These are phyloP conservation scores for Cladosporium oxysporum DNA, from an alignment of 2,329 filamentous ascomycete species.

Conservation along the genomic window DNA sequence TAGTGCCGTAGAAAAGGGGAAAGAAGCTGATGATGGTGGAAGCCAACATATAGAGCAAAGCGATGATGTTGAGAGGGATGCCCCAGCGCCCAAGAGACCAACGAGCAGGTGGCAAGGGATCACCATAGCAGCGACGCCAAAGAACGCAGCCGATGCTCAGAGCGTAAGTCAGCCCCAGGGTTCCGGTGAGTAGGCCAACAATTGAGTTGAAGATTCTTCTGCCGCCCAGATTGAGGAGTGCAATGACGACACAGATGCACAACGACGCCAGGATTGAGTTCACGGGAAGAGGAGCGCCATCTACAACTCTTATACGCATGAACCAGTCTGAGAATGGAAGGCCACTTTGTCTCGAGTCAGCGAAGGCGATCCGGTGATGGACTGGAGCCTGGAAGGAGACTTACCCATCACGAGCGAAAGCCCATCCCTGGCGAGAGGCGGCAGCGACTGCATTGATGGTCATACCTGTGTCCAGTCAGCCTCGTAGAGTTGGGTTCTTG, in stretches of 20 bases:
- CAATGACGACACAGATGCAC: slow-evolving; percentile 30
- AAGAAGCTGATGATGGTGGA: slow-evolving; percentile 31
- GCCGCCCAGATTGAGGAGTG: slow-evolving; percentile 38
- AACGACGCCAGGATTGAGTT: slow-evolving; percentile 31
- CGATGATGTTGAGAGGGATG: slow-evolving; percentile 28
- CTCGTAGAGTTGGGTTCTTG: neutral
- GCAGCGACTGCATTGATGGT: slow-evolving; percentile 40
- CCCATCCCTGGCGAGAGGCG: slow-evolving; percentile 45
- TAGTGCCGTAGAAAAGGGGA: slow-evolving; percentile 27
- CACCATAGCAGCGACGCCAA: slow-evolving; percentile 29
- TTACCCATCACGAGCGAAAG: slow-evolving; percentile 44
- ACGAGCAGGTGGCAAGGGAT: slow-evolving; percentile 28
- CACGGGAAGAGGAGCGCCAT: slow-evolving; percentile 31
- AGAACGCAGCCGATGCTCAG: slow-evolving; percentile 31
- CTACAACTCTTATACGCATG: slow-evolving; percentile 29
- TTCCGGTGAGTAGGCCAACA: slow-evolving; percentile 40
- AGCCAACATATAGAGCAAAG: slow-evolving; percentile 26
- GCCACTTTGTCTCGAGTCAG: slow-evolving; percentile 28
- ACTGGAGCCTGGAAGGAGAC: neutral
- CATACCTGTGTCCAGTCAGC: neutral
- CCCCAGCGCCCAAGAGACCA: slow-evolving; percentile 28
- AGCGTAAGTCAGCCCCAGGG: slow-evolving; percentile 38
- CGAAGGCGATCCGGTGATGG: neutral
- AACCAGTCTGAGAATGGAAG: slow-evolving; percentile 39
- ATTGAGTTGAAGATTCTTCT: slow-evolving; percentile 47